Conservation (phyloP, 1,284 basidiomycete genomes). For the Coriolopsis trogii region DNA sequence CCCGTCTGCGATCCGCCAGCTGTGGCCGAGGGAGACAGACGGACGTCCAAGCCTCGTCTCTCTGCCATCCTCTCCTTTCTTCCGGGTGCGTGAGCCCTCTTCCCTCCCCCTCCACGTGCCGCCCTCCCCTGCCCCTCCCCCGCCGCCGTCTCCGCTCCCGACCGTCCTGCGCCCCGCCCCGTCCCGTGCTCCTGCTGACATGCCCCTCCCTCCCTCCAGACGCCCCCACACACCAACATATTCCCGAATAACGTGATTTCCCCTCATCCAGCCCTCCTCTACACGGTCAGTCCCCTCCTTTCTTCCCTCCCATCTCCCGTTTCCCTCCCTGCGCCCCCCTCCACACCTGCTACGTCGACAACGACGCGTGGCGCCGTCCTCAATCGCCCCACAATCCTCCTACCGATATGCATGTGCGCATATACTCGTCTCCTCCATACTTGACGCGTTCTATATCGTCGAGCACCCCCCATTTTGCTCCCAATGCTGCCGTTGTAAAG, state of each 20-base stretch:
- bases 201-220: slow-evolving; percentile 6
- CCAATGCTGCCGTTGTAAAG: too few species aligned
- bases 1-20: slow-evolving; percentile 3
- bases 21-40: too few species aligned
- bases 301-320: neutral
- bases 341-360: neutral
- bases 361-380: neutral
- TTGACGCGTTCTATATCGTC: neutral
- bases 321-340: neutral
- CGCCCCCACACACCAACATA: slow-evolving; percentile 4
- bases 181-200: slow-evolving; percentile 8
- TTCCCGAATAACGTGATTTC: slow-evolving; percentile 20
- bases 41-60: too few species aligned
- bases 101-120: slow-evolving; percentile 10
- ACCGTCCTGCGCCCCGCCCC: neutral
- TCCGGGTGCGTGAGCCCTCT: slow-evolving; percentile 13
- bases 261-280: neutral
- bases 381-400: neutral
- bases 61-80: slow-evolving; percentile 9
- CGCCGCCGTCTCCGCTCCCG: neutral
- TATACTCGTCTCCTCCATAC: neutral
- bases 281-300: slow-evolving; percentile 9
- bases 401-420: neutral
- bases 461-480: too few species aligned
- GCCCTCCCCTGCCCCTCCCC: neutral